A percentile compares a stretch with the other conserved stretches of the same genome.
Conservation (phyloP, 2,329 filamentous ascomycete genomes). For the Fusarium sp. region DNA sequence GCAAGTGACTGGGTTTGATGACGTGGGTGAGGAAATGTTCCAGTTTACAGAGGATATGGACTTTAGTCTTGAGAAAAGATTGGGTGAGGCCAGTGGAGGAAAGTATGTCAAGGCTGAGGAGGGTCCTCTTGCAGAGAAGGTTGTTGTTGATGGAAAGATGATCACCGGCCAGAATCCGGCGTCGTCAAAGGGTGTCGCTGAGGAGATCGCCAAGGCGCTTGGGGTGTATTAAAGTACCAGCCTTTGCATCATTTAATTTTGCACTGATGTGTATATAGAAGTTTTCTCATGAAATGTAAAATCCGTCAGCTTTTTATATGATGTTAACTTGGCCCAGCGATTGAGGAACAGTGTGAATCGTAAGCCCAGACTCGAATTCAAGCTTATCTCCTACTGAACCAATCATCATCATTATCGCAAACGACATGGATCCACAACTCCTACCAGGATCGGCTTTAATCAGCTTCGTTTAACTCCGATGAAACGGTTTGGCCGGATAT, state of each 20-base stretch:
- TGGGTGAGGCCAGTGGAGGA: neutral
- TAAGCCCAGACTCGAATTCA: neutral
- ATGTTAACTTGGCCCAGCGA: rapidly evolving
- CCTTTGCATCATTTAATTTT: no score
- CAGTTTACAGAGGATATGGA: neutral
- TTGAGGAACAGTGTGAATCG: no score
- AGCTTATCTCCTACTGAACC: neutral
- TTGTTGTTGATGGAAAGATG: neutral
- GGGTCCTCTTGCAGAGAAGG: neutral
- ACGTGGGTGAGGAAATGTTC: neutral
- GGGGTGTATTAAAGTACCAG: neutral
- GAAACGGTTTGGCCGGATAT: no score
- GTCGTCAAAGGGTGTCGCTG: neutral
- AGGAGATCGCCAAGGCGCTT: neutral
- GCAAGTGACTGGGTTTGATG: neutral
- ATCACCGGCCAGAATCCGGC: neutral
- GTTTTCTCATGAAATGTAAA: rapidly evolving
- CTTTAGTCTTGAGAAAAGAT: neutral
- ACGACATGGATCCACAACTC: neutral
- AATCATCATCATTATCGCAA: rapidly evolving
- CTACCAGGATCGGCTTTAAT: neutral
- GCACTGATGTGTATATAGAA: neutral
- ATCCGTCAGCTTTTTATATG: rapidly evolving
- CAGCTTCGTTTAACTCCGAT: neutral
- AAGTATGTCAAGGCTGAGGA: neutral